phyloP scores from a whole-genome alignment of 2,329 filamentous ascomycete genomes.

The Apiospora hydei region DNA sequence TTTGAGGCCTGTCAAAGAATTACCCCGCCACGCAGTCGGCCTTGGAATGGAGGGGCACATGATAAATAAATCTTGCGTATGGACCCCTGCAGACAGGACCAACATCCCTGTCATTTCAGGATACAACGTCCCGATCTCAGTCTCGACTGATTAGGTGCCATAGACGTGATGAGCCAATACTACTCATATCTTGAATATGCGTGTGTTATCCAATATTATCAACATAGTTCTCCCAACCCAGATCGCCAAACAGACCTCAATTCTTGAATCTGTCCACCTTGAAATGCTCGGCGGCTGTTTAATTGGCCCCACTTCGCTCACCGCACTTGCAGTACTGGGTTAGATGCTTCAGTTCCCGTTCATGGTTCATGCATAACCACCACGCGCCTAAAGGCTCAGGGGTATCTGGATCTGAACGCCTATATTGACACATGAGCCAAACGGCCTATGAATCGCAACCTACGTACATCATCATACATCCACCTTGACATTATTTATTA shows the following conservation, averaged over 20 bases:
- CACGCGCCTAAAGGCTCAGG: conserved; percentile 12
- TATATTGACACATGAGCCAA: neutral
- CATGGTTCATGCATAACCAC: conserved; percentile 6
- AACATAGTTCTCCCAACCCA: neutral
- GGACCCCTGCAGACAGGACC: neutral
- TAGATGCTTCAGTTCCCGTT: conserved; percentile 13
- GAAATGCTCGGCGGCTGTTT: neutral
- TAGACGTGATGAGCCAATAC: neutral
- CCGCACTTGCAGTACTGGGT: neutral
- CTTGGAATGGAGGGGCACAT: conserved; percentile 16
- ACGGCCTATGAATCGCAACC: neutral
- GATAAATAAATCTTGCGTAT: neutral
- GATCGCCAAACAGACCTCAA: neutral
- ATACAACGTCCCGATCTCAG: neutral
- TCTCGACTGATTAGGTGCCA: neutral
- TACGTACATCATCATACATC: neutral
- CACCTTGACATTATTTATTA: neutral
- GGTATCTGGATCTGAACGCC: neutral
- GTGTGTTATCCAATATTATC: neutral
- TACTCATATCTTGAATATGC: neutral
- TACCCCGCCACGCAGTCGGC: conserved; percentile 13
- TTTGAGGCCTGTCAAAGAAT: neutral
- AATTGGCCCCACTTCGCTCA: conserved; percentile 6
- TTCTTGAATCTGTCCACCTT: neutral
- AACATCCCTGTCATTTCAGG: neutral